A percentile compares a stretch with the other conserved stretches of the same genome.
Conservation (phyloP, 1,284 basidiomycete species). For the Tetrapyrgos nigripes region DNA sequence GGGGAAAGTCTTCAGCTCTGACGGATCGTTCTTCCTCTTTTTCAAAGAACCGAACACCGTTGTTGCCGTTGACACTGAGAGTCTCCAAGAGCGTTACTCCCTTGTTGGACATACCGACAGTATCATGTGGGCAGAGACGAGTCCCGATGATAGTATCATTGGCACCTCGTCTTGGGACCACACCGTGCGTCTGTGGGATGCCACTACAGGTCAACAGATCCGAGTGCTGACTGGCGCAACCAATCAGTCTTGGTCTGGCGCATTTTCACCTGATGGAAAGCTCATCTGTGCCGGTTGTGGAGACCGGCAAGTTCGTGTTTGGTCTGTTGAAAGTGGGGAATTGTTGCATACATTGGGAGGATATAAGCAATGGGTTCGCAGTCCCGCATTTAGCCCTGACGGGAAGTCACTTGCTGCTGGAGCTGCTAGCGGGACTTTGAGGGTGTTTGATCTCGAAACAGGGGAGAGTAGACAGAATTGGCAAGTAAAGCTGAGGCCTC, state of each 20-base stretch:
- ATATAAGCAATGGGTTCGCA: conserved; percentile 7
- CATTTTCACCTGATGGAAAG: conserved; percentile 14
- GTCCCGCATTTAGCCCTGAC: conserved; percentile 14
- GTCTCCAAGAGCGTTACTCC: conserved; percentile 5
- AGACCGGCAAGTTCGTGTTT: conserved; percentile 17
- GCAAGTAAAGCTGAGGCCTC: background rate
- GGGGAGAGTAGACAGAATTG: background rate
- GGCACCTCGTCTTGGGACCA: conserved; percentile 13
- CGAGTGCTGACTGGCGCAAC: conserved; percentile 1
- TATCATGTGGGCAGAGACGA: conserved; percentile 16
- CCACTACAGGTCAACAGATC: conserved; percentile 8
- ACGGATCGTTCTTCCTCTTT: conserved; percentile 9
- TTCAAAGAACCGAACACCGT: conserved; percentile 2
- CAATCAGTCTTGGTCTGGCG: conserved; percentile 15
- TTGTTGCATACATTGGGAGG: background rate
- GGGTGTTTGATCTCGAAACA: conserved; percentile 4
- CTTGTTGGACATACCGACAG: conserved; percentile 12
- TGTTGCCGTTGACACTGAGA: conserved; percentile 1
- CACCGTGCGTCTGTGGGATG: conserved; percentile 18
- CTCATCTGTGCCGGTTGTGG: conserved; percentile 10
- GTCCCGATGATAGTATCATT: conserved; percentile 13
- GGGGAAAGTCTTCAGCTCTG: conserved; percentile 11
- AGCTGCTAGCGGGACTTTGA: background rate
- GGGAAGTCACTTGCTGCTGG: conserved; percentile 11
- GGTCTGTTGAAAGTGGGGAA: conserved; percentile 12